Percentiles rank a stretch among this genome's conserved stretches.
Conservation (phyloP, 2,329 filamentous ascomycete genomes). For the Chaetomiaceae sp. region DNA sequence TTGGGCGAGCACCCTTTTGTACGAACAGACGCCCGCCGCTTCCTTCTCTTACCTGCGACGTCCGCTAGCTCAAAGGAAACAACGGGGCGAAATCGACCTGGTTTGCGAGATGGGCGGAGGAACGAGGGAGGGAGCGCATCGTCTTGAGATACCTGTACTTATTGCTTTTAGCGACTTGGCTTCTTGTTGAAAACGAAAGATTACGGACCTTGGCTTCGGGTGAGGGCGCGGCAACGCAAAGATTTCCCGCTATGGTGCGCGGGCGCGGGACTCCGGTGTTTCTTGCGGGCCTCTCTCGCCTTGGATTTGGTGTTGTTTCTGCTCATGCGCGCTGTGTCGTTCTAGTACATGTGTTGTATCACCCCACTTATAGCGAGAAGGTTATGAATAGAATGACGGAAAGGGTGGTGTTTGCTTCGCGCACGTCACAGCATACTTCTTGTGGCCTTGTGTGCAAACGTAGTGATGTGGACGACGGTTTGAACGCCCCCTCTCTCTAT, state of each 20-base stretch:
- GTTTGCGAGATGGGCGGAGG: not conserved
- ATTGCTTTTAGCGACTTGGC: not conserved
- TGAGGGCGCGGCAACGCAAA: not conserved
- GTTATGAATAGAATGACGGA: constrained; percentile 8
- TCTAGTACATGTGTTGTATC: constrained; percentile 3
- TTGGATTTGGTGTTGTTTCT: not conserved
- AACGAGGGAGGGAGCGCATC: not conserved
- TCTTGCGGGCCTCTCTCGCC: too few species aligned
- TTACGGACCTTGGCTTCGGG: constrained; percentile 1
- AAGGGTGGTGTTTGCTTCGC: not conserved
- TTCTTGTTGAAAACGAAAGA: constrained; percentile 1
- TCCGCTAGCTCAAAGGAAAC: too few species aligned
- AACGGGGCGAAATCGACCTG: too few species aligned
- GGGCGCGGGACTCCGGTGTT: too few species aligned
- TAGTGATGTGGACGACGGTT: too few species aligned
- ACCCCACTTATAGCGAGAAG: constrained; percentile 1
- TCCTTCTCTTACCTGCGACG: too few species aligned
- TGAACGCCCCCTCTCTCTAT: too few species aligned
- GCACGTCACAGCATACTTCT: not conserved
- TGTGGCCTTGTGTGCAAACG: not conserved
- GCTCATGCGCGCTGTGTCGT: not conserved
- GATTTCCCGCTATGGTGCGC: not conserved
- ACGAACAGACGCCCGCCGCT: too few species aligned
- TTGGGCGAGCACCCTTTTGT: not conserved
- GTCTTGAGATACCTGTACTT: constrained; percentile 5